These are phyloP conservation scores for Fraxinus dipetala DNA, from an alignment of 305 asterid genomes.

Conservation along the genomic window DNA sequence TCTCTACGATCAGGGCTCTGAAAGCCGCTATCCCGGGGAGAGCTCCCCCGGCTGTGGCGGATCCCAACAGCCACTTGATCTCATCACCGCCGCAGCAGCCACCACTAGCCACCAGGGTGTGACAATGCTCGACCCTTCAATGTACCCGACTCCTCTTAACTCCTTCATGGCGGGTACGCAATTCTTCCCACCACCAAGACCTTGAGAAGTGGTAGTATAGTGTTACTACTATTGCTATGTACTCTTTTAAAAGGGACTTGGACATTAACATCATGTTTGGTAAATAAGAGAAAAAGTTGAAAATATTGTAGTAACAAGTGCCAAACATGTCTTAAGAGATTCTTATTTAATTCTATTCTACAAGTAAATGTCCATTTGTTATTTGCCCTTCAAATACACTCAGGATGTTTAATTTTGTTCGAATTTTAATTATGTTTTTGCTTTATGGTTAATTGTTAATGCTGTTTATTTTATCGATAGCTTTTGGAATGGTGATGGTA, in stretches of 20 bases:
- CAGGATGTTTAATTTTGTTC: slow-evolving; percentile 21
- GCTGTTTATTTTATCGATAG: slow-evolving; percentile 16
- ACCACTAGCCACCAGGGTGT: slow-evolving; percentile 19
- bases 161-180: slow-evolving; percentile 53
- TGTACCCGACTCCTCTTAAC: slow-evolving; percentile 37
- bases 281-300: background rate
- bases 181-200: slow-evolving; percentile 50
- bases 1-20: slow-evolving; percentile 76
- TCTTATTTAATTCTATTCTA: slow-evolving; percentile 1
- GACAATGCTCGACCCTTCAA: slow-evolving; percentile 27
- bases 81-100: slow-evolving; percentile 32
- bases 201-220: slow-evolving; percentile 7
- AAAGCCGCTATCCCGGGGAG: slow-evolving; percentile 46
- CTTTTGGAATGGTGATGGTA: slow-evolving; percentile 20
- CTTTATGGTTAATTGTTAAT: slow-evolving; percentile 9
- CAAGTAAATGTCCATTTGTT: background rate
- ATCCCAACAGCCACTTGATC: slow-evolving; percentile 43
- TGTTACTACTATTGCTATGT: background rate
- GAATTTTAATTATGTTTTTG: slow-evolving; percentile 35
- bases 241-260: background rate
- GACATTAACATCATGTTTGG: background rate
- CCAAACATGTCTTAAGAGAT: background rate
- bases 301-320: background rate
- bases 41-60: slow-evolving; percentile 34
- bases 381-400: background rate